Base-by-base conservation (phyloP, 192 early-diverging fungal species). In the Coemansia sp. region DNA sequence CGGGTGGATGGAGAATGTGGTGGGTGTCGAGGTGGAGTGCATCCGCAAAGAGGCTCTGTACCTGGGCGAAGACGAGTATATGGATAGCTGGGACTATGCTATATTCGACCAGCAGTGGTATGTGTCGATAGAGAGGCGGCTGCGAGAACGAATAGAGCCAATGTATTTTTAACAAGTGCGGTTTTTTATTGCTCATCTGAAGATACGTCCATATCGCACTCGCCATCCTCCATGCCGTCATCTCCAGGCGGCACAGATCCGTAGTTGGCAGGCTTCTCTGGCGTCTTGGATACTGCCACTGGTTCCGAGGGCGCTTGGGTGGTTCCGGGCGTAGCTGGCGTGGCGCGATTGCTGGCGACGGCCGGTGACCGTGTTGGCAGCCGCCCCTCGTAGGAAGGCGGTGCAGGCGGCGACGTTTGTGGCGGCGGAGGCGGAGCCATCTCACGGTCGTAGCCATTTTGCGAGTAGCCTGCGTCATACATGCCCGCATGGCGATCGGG, bases 131-230 rank as follows among this genome's bases (percentile, higher is more conserved):
- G 47, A 59, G 45, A 51, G 41, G 14, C 54, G 37, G 11, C 33
- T 70, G 19, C 47, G 20, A 30, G 3, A 7, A 27, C 2, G 16
- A 54, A 19, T 37, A 44, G 32, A 10, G 23, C 22, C n/a, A 23
- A 29, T 25, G 21, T 26, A 13, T 41, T 26, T 21, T 34, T 37
- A 8, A 26, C 25, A n/a, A 11, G n/a, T 42, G 40, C 18, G 21
- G n/a, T n/a, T n/a, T n/a, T n/a, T n/a, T n/a, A n/a, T 47, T 47
- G 25, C 17, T 17, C 12, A 30, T 27, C 34, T 36, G 3, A 61
- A 9, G 61, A 64, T 11, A 56, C 47, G 22, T 58, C 56, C 68
- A 72, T 72, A 13, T 72, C 62, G 35, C 61, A 64, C n/a, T 72
- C 68, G 25, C 68, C 68, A 13, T 72, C 68, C 38, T 72, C 68